Evolutionary conservation across 2,329 filamentous ascomycete species (phyloP), one percentile per base, ranked within the genome.

Genomic region (Bipolaris oryzae): DNA sequence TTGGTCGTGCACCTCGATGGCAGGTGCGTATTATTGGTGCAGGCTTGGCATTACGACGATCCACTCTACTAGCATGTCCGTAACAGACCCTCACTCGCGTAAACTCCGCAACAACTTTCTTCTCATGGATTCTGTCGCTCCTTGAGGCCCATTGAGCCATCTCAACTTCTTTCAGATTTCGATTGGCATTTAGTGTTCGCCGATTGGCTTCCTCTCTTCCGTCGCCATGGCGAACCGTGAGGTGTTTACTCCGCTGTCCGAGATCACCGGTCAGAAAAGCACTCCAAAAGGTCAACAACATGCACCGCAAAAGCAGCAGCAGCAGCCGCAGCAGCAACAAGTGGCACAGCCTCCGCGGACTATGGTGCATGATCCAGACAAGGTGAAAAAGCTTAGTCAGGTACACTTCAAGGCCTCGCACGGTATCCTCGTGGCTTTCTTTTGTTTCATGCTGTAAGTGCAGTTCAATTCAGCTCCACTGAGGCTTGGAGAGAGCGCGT

Each of bases 401-500:
- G 72, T 81, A 18, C 77, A 79, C 53, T 85, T 84, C 77, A 84
- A 83, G 62, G 80, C 81, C 43, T 76, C 79, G 21, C 82, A 84
- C 73, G 78, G 77, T 25, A 74, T 84, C 39, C 66, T 84, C 11
- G 78, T 87, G 33, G 85, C 81, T 35, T 91, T 93, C 74, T 91
- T 91, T 81, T 73, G 81, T 37, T 87, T 88, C 81, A 79, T 93
- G 72, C 78, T 91, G 74, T 85, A 78, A 48, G 45, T 48, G 7
- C 28, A 18, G n/a, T 31, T 38, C 34, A 7, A 18, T 38, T 23
- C 48, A 67, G 33, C 51, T 35, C 25, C 25, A 6, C 23, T 4
- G 6, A 25, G 11, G 45, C 45, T 16, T 37, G 25, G 13, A 46
- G 43, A 11, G 28, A 31, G 10, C 35, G 13, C n/a, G 18, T 15